Conservation (phyloP, 257 asterid species). For the Vinca minor region DNA sequence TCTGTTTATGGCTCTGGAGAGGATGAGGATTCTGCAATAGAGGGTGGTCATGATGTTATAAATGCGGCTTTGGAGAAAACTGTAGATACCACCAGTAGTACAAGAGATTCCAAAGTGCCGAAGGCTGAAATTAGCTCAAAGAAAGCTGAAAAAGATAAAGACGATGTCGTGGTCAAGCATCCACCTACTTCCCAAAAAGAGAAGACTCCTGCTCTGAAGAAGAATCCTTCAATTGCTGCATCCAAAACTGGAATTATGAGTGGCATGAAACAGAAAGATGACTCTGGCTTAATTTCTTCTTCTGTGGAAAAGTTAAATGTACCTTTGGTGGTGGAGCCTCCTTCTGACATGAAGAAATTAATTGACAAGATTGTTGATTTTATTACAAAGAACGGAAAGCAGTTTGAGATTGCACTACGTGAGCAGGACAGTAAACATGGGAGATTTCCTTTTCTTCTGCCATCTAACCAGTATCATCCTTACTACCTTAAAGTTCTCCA, state of each 20-base stretch:
- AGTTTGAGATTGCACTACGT: conserved; percentile 67
- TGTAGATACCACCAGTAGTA: conserved; percentile 12
- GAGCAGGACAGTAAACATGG: conserved; percentile 69
- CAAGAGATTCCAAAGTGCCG: conserved; percentile 25
- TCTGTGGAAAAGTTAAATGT: conserved; percentile 33
- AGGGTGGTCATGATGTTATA: conserved; percentile 25
- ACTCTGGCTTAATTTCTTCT: conserved; percentile 24
- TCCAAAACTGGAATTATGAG: conserved; percentile 33
- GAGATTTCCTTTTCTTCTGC: conserved; percentile 77
- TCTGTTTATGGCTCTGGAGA: conserved; percentile 83
- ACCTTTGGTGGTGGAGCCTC: conserved; percentile 58
- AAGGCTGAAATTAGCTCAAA: conserved; percentile 27
- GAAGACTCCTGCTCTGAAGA: conserved; percentile 44
- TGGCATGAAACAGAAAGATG: conserved; percentile 31
- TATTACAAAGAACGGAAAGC: conserved; percentile 65
- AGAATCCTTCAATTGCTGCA: conserved; percentile 37
- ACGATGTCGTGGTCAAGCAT: conserved; percentile 15
- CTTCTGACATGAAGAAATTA: conserved; percentile 62
- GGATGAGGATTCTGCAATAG: conserved; percentile 53
- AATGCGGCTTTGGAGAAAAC: conserved; percentile 22
- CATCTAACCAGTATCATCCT: conserved; percentile 70
- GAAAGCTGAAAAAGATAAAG: conserved; percentile 31
- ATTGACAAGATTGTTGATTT: conserved; percentile 73
- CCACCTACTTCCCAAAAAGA: conserved; percentile 36
- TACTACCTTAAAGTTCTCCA: conserved; percentile 64